Evolutionary conservation across 2,329 filamentous ascomycete species (phyloP), one percentile per base, ranked within the genome.

Genomic region (Cryphonectria carpinicola): DNA sequence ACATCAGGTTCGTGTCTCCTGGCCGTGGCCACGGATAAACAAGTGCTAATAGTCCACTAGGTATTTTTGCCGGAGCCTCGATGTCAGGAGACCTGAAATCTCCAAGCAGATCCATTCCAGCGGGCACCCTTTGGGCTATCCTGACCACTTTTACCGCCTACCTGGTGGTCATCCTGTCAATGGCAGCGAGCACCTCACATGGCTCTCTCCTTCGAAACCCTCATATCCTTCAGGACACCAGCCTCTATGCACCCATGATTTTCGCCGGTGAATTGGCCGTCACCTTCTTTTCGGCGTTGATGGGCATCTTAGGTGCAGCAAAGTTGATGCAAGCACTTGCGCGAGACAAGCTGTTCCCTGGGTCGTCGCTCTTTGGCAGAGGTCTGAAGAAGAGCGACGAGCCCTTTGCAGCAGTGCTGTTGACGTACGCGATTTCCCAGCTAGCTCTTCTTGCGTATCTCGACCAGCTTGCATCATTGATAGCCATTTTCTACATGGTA

Each of bases 1-100:
- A 91, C 89, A 2, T 88, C 88, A 6, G 68, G 68, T 70, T 25
- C 10, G 35, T 64, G 2, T 8, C 6, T 35, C 10, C 14, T 8
- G 19, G 19, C 8, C 22, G 17, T 17, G n/a, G 11, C n/a, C 4
- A 58, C 13, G 13, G 49, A 84, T 83, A 5, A n/a, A 37, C 6
- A 1, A 62, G 28, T 89, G 88, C 37, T 87, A 89, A 75, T 86
- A 87, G 83, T 85, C 78, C 75, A 82, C 81, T 11, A 70, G 86
- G 87, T 35, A 89, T 88, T 73, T 87, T 88, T 78, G 86, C 89
- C 71, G 94, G 94, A 25, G 94, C 94, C 8, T 95, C 93, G 75
- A 97, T 97, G 94, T 97, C 93, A 10, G 94, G 94, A 25, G 93
- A 97, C 78, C 81, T 97, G 65, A 92, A 88, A 73, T 91, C 94